Percentiles rank a stretch among this genome's conserved stretches.
phyloP scores from a whole-genome alignment of 176 grass and related monocot species.

The Saccharum spontaneum region DNA sequence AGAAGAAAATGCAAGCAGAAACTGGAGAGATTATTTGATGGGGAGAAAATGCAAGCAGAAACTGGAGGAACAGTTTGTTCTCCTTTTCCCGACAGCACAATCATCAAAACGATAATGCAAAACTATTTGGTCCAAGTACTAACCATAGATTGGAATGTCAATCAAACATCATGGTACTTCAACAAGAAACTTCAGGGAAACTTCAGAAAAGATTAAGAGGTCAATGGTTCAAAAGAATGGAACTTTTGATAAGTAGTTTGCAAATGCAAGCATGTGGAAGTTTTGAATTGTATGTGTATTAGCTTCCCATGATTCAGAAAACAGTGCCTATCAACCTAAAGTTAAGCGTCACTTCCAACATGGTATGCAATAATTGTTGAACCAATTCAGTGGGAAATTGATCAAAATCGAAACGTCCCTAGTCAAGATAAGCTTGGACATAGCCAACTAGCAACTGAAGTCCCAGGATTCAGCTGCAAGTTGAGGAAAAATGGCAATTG shows the following conservation, averaged over 20 bases:
- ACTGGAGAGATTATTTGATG: slow-evolving; percentile 11
- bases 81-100: background rate
- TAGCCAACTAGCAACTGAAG: background rate
- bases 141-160: slow-evolving; percentile 8
- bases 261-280: background rate
- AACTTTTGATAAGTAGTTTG: background rate
- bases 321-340: background rate
- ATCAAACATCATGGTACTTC: background rate
- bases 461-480: background rate
- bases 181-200: background rate
- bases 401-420: background rate
- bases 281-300: background rate
- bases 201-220: background rate
- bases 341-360: background rate
- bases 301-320: background rate
- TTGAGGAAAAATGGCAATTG: background rate
- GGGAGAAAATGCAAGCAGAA: slow-evolving; percentile 11
- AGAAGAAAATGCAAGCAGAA: slow-evolving; percentile 1
- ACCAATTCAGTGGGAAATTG: background rate
- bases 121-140: background rate
- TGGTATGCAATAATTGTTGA: background rate
- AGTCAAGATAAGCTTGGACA: background rate
- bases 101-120: background rate
- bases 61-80: background rate
- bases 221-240: background rate